Evolutionary conservation across 2,329 filamentous ascomycete species (phyloP).

Genomic region (Lachnellula suecica): DNA sequence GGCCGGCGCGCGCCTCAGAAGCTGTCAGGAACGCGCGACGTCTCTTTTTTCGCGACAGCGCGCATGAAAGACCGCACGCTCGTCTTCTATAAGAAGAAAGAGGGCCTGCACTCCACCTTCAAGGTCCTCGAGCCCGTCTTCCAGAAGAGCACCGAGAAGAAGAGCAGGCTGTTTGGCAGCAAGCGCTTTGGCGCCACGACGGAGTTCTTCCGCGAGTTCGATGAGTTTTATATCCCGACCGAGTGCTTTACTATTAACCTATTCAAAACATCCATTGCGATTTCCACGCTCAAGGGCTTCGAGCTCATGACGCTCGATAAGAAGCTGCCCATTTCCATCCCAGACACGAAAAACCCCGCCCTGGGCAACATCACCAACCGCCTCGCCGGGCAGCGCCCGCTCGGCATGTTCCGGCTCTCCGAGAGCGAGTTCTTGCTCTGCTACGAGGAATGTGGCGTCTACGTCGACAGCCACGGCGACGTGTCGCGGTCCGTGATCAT

Average conservation of each 20-base stretch:
- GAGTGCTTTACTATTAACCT: constrained; percentile 95
- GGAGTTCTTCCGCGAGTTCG: constrained; percentile 96
- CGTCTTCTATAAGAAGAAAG: constrained; percentile 96
- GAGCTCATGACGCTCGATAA: constrained; percentile 97
- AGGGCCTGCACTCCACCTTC: constrained; percentile 89
- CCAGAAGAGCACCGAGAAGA: constrained; percentile 87
- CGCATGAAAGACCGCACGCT: constrained; percentile 95
- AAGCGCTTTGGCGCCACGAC: constrained; percentile 66
- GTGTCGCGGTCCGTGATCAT: constrained; percentile 92
- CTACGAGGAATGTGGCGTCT: constrained; percentile 95
- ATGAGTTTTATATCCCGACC: constrained; percentile 96
- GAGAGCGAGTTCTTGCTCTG: constrained; percentile 90
- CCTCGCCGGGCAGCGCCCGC: constrained; percentile 77
- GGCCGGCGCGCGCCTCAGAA: constrained; percentile 86
- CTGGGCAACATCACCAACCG: constrained; percentile 84
- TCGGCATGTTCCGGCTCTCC: constrained; percentile 95
- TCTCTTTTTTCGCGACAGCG: constrained; percentile 94
- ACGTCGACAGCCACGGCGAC: constrained; percentile 97
- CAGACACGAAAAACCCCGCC: constrained; percentile 75
- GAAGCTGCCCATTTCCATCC: constrained; percentile 92
- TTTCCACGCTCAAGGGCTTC: constrained; percentile 87
- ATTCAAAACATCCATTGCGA: constrained; percentile 91
- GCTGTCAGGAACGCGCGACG: constrained; percentile 81
- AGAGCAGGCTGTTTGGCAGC: constrained; percentile 61
- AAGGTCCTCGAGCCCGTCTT: constrained; percentile 95